phyloP scores from a whole-genome alignment of 2,329 filamentous ascomycete genomes.

The Calonectria hawksworthii region DNA sequence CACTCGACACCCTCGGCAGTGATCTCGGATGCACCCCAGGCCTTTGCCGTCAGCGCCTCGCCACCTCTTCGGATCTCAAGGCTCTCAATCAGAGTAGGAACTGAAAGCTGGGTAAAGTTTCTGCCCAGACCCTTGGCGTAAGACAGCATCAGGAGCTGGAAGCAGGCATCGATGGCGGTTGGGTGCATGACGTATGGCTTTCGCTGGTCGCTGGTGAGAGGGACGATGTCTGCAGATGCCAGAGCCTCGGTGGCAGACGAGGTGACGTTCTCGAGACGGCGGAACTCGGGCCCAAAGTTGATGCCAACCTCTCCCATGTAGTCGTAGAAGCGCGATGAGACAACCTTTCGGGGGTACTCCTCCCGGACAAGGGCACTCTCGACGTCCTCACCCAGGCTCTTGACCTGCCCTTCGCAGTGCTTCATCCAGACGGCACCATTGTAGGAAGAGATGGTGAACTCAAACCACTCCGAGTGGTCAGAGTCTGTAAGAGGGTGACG shows the following conservation, averaged over 20 bases:
- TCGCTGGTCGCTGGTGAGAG: slow-evolving; percentile 35
- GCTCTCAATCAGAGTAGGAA: slow-evolving; percentile 46
- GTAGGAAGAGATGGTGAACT: slow-evolving; percentile 25
- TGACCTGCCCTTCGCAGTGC: slow-evolving; percentile 30
- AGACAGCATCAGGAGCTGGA: slow-evolving; percentile 17
- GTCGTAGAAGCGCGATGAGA: slow-evolving; percentile 43
- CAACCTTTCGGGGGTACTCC: slow-evolving; percentile 35
- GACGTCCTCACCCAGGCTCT: not conserved
- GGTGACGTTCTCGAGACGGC: slow-evolving; percentile 39
- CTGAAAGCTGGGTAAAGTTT: slow-evolving; percentile 39
- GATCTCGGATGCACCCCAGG: not conserved
- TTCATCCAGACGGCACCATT: slow-evolving; percentile 27
- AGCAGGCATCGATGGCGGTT: slow-evolving; percentile 26
- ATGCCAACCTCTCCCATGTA: slow-evolving; percentile 47
- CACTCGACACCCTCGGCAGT: not conserved
- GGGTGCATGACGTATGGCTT: slow-evolving; percentile 55
- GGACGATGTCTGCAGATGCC: slow-evolving; percentile 34
- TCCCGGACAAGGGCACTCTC: not conserved
- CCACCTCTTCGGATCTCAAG: not conserved
- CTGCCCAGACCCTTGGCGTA: slow-evolving; percentile 37
- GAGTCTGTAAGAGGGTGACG: slow-evolving; percentile 22
- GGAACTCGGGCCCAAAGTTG: slow-evolving; percentile 50
- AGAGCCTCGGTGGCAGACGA: slow-evolving; percentile 30
- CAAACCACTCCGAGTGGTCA: slow-evolving; percentile 27
- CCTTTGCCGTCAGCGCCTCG: not conserved